Evolutionary conservation across 257 asterid genomes (phyloP).

Genomic region (Ocimum tenuiflorum): DNA sequence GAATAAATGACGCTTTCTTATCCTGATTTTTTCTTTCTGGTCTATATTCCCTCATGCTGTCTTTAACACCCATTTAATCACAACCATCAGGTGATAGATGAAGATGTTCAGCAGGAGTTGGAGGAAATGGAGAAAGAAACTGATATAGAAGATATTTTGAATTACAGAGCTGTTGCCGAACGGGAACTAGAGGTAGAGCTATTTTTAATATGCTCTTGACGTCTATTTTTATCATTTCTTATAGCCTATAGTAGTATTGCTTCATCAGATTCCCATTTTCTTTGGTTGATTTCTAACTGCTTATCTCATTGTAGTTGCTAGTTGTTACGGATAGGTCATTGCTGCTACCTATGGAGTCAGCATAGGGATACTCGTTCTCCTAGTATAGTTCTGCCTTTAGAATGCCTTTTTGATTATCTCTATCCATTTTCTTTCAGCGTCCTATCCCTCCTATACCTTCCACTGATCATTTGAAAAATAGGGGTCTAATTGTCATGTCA

Average conservation of each 20-base stretch:
- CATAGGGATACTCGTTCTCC: neutral
- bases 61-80: neutral
- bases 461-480: constrained; percentile 6
- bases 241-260: constrained; percentile 1
- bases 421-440: neutral
- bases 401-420: neutral
- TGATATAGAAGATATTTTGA: constrained; percentile 76
- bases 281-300: neutral
- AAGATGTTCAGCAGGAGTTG: constrained; percentile 53
- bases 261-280: neutral
- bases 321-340: neutral
- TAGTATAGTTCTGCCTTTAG: neutral
- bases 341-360: neutral
- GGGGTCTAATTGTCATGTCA: constrained; percentile 5
- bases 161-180: constrained; percentile 83
- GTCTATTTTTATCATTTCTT: neutral
- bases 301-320: too few species aligned
- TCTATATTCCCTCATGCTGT: constrained; percentile 9
- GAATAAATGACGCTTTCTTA: constrained; percentile 9
- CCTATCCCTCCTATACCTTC: neutral
- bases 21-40: constrained; percentile 15
- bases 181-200: constrained; percentile 61
- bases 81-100: constrained; percentile 56
- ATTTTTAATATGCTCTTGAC: constrained; percentile 1
- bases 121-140: constrained; percentile 86